Base-by-base conservation (phyloP, 2,329 filamentous ascomycete genomes). In the Aspergillus fischeri region DNA sequence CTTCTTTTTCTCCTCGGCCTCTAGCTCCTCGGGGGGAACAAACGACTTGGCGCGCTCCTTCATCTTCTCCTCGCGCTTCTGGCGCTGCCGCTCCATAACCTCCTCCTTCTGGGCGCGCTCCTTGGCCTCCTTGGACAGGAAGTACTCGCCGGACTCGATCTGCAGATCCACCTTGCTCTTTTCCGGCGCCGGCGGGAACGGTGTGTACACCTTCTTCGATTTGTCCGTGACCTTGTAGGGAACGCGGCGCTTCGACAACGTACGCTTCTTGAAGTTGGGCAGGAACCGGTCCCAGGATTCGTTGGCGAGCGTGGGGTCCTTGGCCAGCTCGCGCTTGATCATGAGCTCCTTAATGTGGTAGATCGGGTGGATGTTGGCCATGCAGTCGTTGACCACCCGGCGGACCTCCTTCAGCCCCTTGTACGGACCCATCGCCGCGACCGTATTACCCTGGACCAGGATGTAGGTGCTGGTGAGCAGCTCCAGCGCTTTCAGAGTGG, bases 141-240 rank as follows among this genome's bases (percentile, higher is more conserved):
- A 97, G 79, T 96, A 99, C 78, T 97, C 93, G 77, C 94, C 93
- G 67, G 86, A 92, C 81, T 99, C 94, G 79, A 99, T 96, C 83
- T 99, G 93, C 76, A 92, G 78, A 77, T 99, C 94, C 67, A 99
- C 85, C 85, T 97, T 99, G 85, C 92, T 97, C 90, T 96, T 96
- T 82, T 99, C 93, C 64, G 92, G 92, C 47, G 92, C 85, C 6
- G 94, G 94, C 51, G 94, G 94, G 86, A 99, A 99, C 9, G 94
- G 93, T 63, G 95, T 99, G 81, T 97, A 99, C 11, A 82, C 77
- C 83, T 96, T 97, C 84, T 93, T 96, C 72, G 81, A 77, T 83
- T 99, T 99, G 81, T 99, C 92, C 54, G 85, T 91, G 71, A 99
- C 87, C 70, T 90, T 91, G 81, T 85, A 85, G 0, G 94, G 95